Evolutionary conservation across 2,329 filamentous ascomycete genomes (phyloP), one percentile per base, ranked within the genome.

Genomic region (Erysiphe neolycopersici): DNA sequence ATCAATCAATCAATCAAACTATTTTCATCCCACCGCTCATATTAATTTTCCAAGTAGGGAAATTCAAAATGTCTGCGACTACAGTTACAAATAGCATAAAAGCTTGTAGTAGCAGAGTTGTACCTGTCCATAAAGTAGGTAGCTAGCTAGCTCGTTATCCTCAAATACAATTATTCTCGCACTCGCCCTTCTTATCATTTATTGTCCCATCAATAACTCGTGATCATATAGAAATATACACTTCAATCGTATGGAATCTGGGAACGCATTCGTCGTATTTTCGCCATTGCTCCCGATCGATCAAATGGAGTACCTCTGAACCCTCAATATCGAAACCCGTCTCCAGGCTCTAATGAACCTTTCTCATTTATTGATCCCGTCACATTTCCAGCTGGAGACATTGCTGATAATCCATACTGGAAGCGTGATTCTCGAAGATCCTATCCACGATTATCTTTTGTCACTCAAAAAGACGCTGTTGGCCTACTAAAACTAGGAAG

Each of bases 331-430:
- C 85, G 89, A 54, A 78, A 81, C 62, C 89, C 89, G 47, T 63
- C 85, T 42, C 89, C 79, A 10, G 83, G 79, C 50, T 67, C 65
- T 51, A 65, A 73, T 54, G 75, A 82, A 54, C 80, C 82, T 32
- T 63, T 69, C 45, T 61, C 61, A 47, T 89, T 87, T 64, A 73
- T 80, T 59, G 83, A 92, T 59, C 80, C 81, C 18, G 79, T 87
- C 47, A 91, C 82, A 13, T 47, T 78, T 0, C 83, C 83, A n/a
- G 80, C 83, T 2, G 81, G 70, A 51, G 83, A 92, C 59, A 76
- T 92, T 54, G 83, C 83, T 54, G 81, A 87, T 60, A 92, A 92
- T 64, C 74, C 83, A 33, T 92, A 94, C 66, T 98, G 84, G 83
- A 91, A 92, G 69, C 84, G 89, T 55, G 89, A 98, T 58, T 61